These are phyloP conservation scores for Iberis amara DNA, from an alignment of 441 rosid species.

Conservation along the genomic window DNA sequence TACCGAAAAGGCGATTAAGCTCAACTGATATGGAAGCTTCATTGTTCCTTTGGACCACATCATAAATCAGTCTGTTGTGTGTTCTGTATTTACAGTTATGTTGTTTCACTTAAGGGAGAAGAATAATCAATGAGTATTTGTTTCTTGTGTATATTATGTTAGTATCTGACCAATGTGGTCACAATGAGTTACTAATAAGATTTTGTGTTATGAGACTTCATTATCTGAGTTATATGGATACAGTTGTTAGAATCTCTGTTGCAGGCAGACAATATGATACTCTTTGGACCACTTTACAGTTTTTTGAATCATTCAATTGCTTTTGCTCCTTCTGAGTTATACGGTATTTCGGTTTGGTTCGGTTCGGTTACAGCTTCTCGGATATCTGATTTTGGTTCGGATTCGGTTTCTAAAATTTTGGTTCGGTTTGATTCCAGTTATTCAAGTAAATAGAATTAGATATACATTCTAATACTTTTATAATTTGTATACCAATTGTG, in stretches of 20 bases:
- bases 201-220: conserved; percentile 34
- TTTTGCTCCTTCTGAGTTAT: conserved; percentile 14
- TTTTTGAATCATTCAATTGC: conserved; percentile 26
- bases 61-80: conserved; percentile 8
- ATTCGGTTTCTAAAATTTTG: too few species aligned
- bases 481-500: conserved; percentile 66
- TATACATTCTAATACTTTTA: too few species aligned
- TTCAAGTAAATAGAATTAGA: too few species aligned
- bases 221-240: conserved; percentile 33
- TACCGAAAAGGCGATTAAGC: conserved; percentile 13
- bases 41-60: conserved; percentile 35
- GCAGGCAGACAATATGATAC: conserved; percentile 31
- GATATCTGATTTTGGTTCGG: conserved; percentile 56
- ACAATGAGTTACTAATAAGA: conserved; percentile 18
- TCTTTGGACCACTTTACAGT: conserved; percentile 32
- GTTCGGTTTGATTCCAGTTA: too few species aligned
- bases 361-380: conserved; percentile 49
- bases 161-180: conserved; percentile 23
- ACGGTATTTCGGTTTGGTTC: too few species aligned
- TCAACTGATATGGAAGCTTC: conserved; percentile 24
- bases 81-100: conserved; percentile 26
- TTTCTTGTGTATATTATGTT: conserved; percentile 5
- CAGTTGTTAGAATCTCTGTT: conserved; percentile 33
- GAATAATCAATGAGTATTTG: conserved; percentile 24
- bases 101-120: conserved; percentile 20